Evolutionary conservation across 371 early-diverging fungal species (phyloP).

Genomic region (Synchytrium microbalum): DNA sequence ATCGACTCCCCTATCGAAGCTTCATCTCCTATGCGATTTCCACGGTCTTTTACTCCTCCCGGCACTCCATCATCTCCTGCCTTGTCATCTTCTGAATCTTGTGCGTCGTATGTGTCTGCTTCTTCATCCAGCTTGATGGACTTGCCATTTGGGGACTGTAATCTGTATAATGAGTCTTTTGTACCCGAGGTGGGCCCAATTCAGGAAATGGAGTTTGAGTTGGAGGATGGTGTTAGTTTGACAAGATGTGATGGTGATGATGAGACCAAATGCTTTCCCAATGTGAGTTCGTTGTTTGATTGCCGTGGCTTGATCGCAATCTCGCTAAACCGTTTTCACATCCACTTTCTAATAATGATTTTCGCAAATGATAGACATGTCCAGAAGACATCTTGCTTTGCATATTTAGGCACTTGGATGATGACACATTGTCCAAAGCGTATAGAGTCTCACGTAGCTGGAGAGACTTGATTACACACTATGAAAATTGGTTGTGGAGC

Average conservation of each 20-base stretch:
- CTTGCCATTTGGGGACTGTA: neutral
- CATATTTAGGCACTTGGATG: conserved; percentile 22
- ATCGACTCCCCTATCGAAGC: neutral
- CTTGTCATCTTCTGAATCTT: neutral
- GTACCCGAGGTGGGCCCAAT: no score
- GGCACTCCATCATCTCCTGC: neutral
- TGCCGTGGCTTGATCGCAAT: no score
- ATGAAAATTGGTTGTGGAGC: conserved; percentile 19
- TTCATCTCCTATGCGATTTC: neutral
- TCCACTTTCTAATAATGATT: neutral
- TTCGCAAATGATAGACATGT: conserved; percentile 1
- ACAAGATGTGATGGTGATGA: no score
- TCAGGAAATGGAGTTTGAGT: neutral
- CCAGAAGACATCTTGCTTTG: conserved; percentile 22
- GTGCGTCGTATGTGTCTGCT: neutral
- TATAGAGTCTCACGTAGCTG: conserved; percentile 14
- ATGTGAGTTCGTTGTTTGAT: neutral
- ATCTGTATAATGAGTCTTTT: neutral
- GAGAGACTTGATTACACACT: conserved; percentile 16
- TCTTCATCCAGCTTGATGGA: neutral
- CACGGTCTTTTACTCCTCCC: neutral
- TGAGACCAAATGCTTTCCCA: neutral
- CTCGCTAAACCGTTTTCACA: neutral
- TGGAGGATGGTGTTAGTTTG: no score
- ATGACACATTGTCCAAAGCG: conserved; percentile 11